Evolutionary conservation across 331 rosid genomes (phyloP).

Genomic region (Rosa hybrid): DNA sequence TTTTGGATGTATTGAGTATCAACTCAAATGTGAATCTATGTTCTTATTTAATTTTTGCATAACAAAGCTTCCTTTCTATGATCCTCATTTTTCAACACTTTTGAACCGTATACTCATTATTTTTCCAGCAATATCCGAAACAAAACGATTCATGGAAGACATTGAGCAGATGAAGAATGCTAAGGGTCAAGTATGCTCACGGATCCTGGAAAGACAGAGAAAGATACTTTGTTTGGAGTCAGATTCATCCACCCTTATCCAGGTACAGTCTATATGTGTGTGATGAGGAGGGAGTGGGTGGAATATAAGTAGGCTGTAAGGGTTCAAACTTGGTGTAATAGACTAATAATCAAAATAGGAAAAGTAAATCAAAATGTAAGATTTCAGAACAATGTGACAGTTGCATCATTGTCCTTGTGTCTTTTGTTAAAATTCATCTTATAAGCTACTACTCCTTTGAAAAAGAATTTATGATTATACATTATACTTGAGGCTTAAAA

Average conservation of each 20-base stretch:
- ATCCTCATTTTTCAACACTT: neutral
- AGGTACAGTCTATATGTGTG: slow-evolving; percentile 44
- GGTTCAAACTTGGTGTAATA: neutral
- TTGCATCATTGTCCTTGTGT: slow-evolving; percentile 6
- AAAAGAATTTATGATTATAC: neutral
- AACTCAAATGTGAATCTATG: neutral
- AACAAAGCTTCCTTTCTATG: neutral
- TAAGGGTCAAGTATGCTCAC: slow-evolving; percentile 69
- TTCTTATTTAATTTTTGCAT: neutral
- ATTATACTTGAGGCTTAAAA: neutral
- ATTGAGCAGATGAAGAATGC: slow-evolving; percentile 48
- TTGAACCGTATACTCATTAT: neutral
- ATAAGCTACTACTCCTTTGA: neutral
- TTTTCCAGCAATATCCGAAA: slow-evolving; percentile 60
- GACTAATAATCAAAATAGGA: too few species aligned
- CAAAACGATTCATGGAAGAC: slow-evolving; percentile 45
- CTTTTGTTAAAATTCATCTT: neutral
- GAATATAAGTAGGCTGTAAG: neutral
- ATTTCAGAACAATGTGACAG: neutral
- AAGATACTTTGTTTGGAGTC: slow-evolving; percentile 55
- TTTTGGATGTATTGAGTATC: neutral
- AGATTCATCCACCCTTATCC: slow-evolving; percentile 58
- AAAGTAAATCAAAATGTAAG: neutral
- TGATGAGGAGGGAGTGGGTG: neutral
- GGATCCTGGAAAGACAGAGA: slow-evolving; percentile 66